Evolutionary conservation across 352 stramenopile species (phyloP), one percentile per base, ranked within the genome.

Genomic region (Pelagophyceae sp.): DNA sequence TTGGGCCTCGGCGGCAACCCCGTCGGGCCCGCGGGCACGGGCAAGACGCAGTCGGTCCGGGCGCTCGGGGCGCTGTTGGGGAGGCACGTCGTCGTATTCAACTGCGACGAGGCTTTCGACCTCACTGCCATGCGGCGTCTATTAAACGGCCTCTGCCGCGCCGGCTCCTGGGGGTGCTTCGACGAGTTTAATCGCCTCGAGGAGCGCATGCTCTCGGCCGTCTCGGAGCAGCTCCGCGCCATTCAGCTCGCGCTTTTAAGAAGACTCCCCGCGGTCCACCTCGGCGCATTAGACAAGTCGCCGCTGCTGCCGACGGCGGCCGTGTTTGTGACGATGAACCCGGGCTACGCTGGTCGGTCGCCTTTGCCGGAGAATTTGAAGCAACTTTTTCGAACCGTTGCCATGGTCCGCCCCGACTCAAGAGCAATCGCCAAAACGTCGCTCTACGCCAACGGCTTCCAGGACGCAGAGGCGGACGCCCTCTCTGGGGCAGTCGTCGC

Each of bases 281-380:
- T 71, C 61, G 11, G 11, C 45, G 45, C 45, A 11, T 92, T 98
- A 77, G 83, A 99, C 3, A 78, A 99, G 58, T 54, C 45, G 45
- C 54, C 54, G 20, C 84, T 99, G 11, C 92, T 98, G 82, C 90
- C 94, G 70, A 95, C 98, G 82, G 96, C 99, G 70, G 97, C 95
- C 33, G 99, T 99, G 76, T 99, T 99, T 84, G 96, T 99, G 40
- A 99, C 97, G 25, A 99, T 99, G 96, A 99, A 99, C 84, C 97
- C 97, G 50, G 95, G 94, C 33, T 99, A 99, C 83, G 97, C 97
- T 75, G 97, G 97, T 19, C 89, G 96, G 79, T 98, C 92, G 15
- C 90, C 90, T 64, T 80, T 93, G 23, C 88, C 88, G 25, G 88
- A 92, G 71, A 92, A 91, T 81, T 86, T 99, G 72, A 99, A 99